phyloP scores from a whole-genome alignment of 257 asterid genomes.

The Galeopsis tetrahit region DNA sequence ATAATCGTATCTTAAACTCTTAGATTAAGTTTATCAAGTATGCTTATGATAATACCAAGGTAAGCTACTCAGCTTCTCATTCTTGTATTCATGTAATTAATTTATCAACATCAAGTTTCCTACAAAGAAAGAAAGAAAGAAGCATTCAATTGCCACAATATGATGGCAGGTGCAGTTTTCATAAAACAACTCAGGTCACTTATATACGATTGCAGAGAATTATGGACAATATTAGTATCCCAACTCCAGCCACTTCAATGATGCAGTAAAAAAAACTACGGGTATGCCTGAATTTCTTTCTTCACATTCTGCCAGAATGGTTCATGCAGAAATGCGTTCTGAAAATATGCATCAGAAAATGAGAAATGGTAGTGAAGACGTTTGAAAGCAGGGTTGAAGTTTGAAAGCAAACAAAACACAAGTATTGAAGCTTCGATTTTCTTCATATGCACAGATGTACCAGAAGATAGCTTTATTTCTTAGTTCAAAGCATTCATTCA shows the following conservation, averaged over 20 bases:
- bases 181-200: neutral
- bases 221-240: neutral
- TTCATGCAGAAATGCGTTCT: neutral
- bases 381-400: neutral
- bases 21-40: neutral
- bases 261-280: neutral
- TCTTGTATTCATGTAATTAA: neutral
- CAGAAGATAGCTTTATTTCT: conserved; percentile 10
- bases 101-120: neutral
- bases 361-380: neutral
- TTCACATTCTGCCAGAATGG: neutral
- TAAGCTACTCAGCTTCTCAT: neutral
- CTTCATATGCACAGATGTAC: neutral
- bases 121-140: neutral
- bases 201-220: neutral
- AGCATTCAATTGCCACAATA: neutral
- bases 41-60: neutral
- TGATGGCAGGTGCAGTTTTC: neutral
- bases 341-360: neutral
- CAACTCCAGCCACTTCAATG: neutral
- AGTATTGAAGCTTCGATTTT: neutral
- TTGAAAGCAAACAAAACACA: neutral
- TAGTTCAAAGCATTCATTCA: neutral
- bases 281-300: neutral
- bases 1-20: neutral